A percentile compares a stretch with the other conserved stretches of the same genome.
Conservation (phyloP, 768 basidiomycete genomes). For the Suillus bovinus region DNA sequence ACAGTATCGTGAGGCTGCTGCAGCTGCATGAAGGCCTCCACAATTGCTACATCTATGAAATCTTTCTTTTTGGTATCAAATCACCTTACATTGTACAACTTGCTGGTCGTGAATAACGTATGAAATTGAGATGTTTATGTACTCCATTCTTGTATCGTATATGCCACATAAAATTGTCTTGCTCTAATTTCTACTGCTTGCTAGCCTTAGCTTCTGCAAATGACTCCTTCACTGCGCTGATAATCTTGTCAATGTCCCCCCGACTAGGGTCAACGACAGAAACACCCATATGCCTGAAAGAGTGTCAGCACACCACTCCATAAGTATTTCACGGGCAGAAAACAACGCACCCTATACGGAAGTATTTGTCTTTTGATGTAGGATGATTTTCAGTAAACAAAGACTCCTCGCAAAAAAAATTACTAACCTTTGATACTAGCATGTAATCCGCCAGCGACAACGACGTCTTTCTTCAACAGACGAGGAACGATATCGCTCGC, state of each 20-base stretch:
- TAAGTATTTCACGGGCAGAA: constrained; percentile 7
- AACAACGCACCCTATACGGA: constrained; percentile 75
- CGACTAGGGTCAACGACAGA: constrained; percentile 71
- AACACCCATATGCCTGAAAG: constrained; percentile 81
- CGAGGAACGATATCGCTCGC: constrained; percentile 78
- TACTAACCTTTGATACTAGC: constrained; percentile 73
- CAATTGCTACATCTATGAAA: not conserved
- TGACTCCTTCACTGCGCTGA: constrained; percentile 62
- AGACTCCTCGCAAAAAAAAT: not conserved
- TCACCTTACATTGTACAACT: not conserved
- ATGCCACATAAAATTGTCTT: not conserved
- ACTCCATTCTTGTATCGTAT: not conserved
- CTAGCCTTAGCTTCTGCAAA: constrained; percentile 38
- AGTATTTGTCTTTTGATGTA: constrained; percentile 67
- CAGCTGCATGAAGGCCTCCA: not conserved
- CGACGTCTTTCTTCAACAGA: constrained; percentile 67
- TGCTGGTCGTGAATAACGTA: not conserved
- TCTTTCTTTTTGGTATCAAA: not conserved
- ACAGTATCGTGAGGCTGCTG: constrained; percentile 40
- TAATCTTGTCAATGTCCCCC: constrained; percentile 74
- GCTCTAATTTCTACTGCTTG: constrained; percentile 13
- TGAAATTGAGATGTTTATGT: not conserved
- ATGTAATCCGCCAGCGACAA: constrained; percentile 89
- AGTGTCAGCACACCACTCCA: constrained; percentile 4
- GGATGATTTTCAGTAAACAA: not conserved